Base-by-base conservation (phyloP, 768 basidiomycete species). In the Trametes cubensis region DNA sequence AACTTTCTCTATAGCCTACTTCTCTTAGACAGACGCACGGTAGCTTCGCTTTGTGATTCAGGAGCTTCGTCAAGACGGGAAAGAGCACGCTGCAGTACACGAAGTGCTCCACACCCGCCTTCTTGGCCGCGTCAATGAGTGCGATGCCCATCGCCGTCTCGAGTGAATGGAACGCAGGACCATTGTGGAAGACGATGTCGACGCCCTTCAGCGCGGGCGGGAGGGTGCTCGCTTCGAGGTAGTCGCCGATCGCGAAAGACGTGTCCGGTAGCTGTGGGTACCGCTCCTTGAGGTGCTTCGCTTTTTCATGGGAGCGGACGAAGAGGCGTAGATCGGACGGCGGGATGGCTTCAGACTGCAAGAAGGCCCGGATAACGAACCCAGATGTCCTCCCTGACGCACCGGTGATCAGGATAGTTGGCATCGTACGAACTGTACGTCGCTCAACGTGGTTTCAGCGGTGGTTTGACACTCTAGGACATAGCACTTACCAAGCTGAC, bases 41-140 rank as follows among this genome's bases (percentile, higher is more conserved):
- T 28, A 66, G 52, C 51, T 71, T 69, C 49, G 64, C 69, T 60
- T 67, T 67, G 60, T 75, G 74, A 55, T 73, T 69, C 40, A 70
- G 28, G 64, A 74, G 55, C 67, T 74, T 73, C 40, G 63, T 64
- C 38, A 74, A 42, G 40, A 72, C 58, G 13, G 73, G 69, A 46
- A 71, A 70, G 7, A 75, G 61, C 46, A 76, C 75, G 65, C 73
- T 73, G 62, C 73, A 72, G 49, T 71, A 74, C 26, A 75, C 70
- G 25, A 77, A 68, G 48, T 75, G 74, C 58, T 71, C 64, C 25
- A 76, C 74, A 15, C 71, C 73, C n/a, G 73, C 69, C 41, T 47
- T 48, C 51, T 67, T 70, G 11, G 76, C 75, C 7, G 71, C 74
- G 34, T 75, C 71, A 42, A 77, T 67, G 40, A 74, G 62, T 18